Conservation (phyloP, 202 grass and related monocot genomes). For the Digitaria exilis region DNA sequence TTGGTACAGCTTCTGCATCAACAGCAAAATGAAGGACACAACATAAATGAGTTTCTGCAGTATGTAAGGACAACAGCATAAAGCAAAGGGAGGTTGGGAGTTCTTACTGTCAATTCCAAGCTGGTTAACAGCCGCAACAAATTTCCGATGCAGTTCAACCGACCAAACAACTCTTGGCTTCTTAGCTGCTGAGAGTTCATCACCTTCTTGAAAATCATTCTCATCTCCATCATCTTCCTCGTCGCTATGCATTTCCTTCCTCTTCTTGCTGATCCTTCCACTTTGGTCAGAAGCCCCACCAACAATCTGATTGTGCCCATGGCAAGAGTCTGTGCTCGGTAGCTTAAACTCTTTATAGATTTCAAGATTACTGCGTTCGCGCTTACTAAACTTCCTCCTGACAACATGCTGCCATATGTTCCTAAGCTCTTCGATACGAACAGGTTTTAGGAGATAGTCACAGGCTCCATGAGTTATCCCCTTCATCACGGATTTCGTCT, state of each 20-base stretch:
- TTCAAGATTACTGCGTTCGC: conserved; percentile 41
- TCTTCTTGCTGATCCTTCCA: conserved; percentile 63
- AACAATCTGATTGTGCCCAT: conserved; percentile 37
- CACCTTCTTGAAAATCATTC: conserved; percentile 64
- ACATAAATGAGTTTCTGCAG: conserved; percentile 45
- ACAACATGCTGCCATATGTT: conserved; percentile 98
- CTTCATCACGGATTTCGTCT: conserved; percentile 87
- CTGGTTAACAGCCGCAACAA: conserved; percentile 87
- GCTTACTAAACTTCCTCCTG: conserved; percentile 62
- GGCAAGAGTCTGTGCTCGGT: conserved; percentile 26
- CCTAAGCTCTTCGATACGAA: conserved; percentile 82
- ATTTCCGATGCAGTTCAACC: conserved; percentile 76
- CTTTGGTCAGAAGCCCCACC: conserved; percentile 51
- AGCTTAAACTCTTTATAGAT: conserved; percentile 46
- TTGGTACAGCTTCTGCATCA: conserved; percentile 88
- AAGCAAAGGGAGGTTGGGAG: conserved; percentile 11
- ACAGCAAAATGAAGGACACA: conserved; percentile 44
- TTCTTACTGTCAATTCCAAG: conserved; percentile 88
- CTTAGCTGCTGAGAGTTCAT: conserved; percentile 62
- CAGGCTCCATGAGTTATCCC: conserved; percentile 94
- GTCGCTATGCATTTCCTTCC: conserved; percentile 70
- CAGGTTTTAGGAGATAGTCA: conserved; percentile 93
- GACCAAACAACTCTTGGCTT: conserved; percentile 94
- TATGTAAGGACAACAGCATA: conserved; percentile 42
- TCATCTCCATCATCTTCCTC: conserved; percentile 67